A percentile compares a stretch with the other conserved stretches of the same genome.
Evolutionary conservation across 2,329 filamentous ascomycete genomes (phyloP).

Genomic region (Penicillium sp.): DNA sequence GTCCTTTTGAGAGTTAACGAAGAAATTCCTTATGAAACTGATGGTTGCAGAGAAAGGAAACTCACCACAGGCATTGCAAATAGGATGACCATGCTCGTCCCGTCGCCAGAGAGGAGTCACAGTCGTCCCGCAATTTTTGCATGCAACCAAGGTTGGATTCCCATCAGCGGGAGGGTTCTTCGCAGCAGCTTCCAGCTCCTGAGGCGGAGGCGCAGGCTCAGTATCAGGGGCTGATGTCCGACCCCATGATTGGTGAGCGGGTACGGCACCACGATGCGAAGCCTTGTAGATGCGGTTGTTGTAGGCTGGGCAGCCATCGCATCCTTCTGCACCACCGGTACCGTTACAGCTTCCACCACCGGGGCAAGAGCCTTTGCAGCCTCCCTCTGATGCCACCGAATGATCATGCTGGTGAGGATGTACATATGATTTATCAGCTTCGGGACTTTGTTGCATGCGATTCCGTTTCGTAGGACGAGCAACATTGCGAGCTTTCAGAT

Average conservation of each 20-base stretch:
- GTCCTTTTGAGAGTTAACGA: constrained; percentile 51
- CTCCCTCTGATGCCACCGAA: constrained; percentile 18
- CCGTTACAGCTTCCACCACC: constrained; percentile 94
- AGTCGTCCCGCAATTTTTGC: constrained; percentile 94
- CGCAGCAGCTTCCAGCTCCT: constrained; percentile 23
- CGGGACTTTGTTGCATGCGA: constrained; percentile 50
- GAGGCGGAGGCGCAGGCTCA: constrained; percentile 16
- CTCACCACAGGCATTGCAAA: constrained; percentile 96
- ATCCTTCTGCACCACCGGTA: constrained; percentile 90
- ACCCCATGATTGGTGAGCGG: constrained; percentile 31
- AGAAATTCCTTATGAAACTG: background rate
- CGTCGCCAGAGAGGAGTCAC: constrained; percentile 94
- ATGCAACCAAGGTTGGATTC: constrained; percentile 69
- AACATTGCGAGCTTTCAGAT: constrained; percentile 88
- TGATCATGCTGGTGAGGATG: constrained; percentile 34
- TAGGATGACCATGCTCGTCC: constrained; percentile 91
- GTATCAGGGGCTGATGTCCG: constrained; percentile 29
- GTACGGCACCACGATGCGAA: constrained; percentile 50
- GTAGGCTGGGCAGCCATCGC: constrained; percentile 91
- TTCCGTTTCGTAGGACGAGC: constrained; percentile 86
- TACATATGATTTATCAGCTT: constrained; percentile 20
- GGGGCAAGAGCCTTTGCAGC: constrained; percentile 76
- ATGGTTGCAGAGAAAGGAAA: constrained; percentile 20
- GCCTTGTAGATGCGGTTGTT: constrained; percentile 94
- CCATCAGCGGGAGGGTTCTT: constrained; percentile 25